Conservation (phyloP, 345 rosid genomes). For the Psidium friedrichsthalianum region DNA sequence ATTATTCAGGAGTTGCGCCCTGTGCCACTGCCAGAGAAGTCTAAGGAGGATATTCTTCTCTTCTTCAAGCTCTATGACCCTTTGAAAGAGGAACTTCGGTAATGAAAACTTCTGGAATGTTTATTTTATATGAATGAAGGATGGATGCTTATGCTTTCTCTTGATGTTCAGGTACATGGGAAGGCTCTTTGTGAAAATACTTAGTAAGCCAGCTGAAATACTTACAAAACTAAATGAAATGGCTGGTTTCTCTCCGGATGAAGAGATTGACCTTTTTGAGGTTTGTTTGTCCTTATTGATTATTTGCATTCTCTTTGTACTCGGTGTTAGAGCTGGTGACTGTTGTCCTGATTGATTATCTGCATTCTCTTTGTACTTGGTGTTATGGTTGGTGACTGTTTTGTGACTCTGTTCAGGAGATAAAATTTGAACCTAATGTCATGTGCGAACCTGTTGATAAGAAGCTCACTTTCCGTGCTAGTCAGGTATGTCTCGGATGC, state of each 20-base stretch:
- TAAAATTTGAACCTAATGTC: constrained; percentile 80
- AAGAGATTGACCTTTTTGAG: constrained; percentile 87
- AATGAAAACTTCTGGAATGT: neutral
- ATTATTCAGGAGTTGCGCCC: constrained; percentile 62
- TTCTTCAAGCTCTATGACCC: constrained; percentile 93
- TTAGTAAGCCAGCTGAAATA: constrained; percentile 68
- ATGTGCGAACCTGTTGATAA: constrained; percentile 85
- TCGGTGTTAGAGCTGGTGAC: neutral
- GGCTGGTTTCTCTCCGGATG: constrained; percentile 86
- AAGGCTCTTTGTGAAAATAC: constrained; percentile 71
- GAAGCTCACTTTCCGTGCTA: constrained; percentile 48
- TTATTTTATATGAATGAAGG: neutral
- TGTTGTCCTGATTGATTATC: neutral
- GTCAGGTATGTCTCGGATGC: constrained; percentile 46
- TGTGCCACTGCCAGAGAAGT: constrained; percentile 52
- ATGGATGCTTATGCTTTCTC: neutral
- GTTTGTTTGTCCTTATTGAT: constrained; percentile 19
- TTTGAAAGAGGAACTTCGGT: constrained; percentile 64
- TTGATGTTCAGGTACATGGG: constrained; percentile 53
- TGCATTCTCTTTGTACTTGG: neutral
- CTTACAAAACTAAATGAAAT: constrained; percentile 62
- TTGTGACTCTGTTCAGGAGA: constrained; percentile 43
- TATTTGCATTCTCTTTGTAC: neutral
- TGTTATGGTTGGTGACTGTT: neutral
- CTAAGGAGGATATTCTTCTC: constrained; percentile 81